These are phyloP conservation scores for Backusella tuberculispora DNA, from an alignment of 192 early-diverging fungal genomes.

Conservation along the genomic window DNA sequence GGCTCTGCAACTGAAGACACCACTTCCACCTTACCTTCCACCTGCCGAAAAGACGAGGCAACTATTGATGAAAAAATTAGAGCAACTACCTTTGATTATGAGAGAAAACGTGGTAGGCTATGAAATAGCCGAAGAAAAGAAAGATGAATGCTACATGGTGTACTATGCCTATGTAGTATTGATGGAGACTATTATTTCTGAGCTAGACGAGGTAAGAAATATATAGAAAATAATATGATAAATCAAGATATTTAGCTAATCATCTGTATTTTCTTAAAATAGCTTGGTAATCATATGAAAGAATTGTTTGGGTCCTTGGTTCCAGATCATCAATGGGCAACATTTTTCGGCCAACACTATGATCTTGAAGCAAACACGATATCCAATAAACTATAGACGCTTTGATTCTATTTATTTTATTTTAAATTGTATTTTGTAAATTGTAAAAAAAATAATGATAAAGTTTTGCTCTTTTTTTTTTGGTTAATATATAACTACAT, in stretches of 20 bases:
- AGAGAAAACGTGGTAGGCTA: constrained; percentile 31
- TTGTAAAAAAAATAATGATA: too few species aligned
- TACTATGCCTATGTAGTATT: constrained; percentile 78
- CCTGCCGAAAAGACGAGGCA: constrained; percentile 66
- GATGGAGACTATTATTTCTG: constrained; percentile 75
- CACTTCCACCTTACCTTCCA: constrained; percentile 76
- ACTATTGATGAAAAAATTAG: constrained; percentile 63
- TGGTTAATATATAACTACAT: too few species aligned
- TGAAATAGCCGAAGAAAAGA: constrained; percentile 28
- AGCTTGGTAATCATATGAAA: constrained; percentile 27
- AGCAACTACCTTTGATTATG: constrained; percentile 53
- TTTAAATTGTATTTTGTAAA: neutral
- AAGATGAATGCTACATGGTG: constrained; percentile 69
- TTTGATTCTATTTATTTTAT: neutral
- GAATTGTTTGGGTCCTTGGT: constrained; percentile 20
- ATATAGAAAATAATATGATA: neutral
- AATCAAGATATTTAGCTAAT: neutral
- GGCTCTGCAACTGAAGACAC: constrained; percentile 74
- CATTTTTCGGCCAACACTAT: constrained; percentile 10
- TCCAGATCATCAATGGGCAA: constrained; percentile 19
- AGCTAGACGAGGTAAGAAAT: constrained; percentile 56
- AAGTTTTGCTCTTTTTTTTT: too few species aligned
- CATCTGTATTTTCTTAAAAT: neutral
- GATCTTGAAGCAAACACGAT: neutral
- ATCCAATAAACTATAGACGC: neutral